Percentiles rank a stretch among this genome's conserved stretches.
phyloP scores from a whole-genome alignment of 106 monocot species.

The Triglochin maritima region DNA sequence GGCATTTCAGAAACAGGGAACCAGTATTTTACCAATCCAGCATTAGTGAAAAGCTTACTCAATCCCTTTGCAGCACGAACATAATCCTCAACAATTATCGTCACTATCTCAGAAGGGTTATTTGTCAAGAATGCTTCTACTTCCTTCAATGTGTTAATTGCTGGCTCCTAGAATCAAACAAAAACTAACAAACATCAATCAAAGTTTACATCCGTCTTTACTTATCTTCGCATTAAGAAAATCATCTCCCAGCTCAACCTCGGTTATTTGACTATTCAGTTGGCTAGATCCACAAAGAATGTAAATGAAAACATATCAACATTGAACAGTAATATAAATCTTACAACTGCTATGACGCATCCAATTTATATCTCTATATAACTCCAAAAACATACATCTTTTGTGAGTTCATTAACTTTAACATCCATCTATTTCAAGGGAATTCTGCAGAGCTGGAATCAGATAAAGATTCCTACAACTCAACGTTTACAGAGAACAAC shows the following conservation, averaged over 20 bases:
- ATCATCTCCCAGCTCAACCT: no score
- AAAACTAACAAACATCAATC: not conserved
- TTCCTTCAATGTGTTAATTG: constrained; percentile 87
- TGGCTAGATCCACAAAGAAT: no score
- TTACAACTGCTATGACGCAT: no score
- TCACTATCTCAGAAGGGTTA: constrained; percentile 86
- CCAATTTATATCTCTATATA: no score
- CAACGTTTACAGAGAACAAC: constrained; percentile 1
- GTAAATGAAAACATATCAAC: no score
- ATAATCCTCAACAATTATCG: constrained; percentile 95
- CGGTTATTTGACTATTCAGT: no score
- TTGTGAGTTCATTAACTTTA: no score
- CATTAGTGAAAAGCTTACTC: constrained; percentile 64
- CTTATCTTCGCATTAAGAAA: not conserved
- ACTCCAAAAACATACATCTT: not conserved
- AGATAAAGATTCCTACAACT: no score
- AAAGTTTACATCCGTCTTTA: not conserved
- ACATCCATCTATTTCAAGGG: no score
- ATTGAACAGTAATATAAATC: no score
- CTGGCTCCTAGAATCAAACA: constrained; percentile 57
- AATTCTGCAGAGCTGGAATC: no score
- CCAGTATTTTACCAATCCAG: constrained; percentile 77
- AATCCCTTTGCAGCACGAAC: constrained; percentile 73
- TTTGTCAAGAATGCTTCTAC: constrained; percentile 69
- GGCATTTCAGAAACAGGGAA: constrained; percentile 89